phyloP scores from a whole-genome alignment of 2,329 filamentous ascomycete genomes.

The Xylariaceae sp. region DNA sequence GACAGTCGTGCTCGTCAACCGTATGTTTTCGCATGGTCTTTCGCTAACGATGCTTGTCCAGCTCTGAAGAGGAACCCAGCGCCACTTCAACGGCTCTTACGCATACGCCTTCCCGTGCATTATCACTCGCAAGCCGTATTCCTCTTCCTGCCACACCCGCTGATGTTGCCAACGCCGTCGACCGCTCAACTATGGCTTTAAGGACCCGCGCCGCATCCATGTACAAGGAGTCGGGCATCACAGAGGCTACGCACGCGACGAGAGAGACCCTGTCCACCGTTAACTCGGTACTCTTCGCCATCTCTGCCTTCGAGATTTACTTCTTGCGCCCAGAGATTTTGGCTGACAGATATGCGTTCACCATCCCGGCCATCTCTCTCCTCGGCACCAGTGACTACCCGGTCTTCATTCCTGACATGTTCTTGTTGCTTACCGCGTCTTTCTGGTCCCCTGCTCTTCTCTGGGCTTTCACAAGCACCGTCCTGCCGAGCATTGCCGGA shows the following conservation, averaged over 20 bases:
- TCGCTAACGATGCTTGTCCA: conserved; percentile 62
- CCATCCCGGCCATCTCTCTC: conserved; percentile 66
- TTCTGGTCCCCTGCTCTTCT: conserved; percentile 86
- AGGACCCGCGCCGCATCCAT: conserved; percentile 68
- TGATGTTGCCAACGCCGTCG: conserved; percentile 76
- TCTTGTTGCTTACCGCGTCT: conserved; percentile 72
- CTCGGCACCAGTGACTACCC: conserved; percentile 63
- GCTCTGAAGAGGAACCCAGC: conserved; percentile 42
- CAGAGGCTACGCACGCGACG: conserved; percentile 67
- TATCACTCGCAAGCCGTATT: conserved; percentile 64
- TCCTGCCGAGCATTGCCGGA: conserved; percentile 73
- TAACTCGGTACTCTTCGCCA: conserved; percentile 70
- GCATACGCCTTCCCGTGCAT: conserved; percentile 57
- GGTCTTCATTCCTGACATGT: conserved; percentile 79
- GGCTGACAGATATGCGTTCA: conserved; percentile 73
- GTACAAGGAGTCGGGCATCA: conserved; percentile 70
- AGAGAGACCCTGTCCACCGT: conserved; percentile 77
- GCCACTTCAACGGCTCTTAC: conserved; percentile 52
- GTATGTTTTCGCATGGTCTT: background rate
- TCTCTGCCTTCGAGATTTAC: conserved; percentile 72
- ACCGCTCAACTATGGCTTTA: conserved; percentile 70
- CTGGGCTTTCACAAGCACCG: conserved; percentile 75
- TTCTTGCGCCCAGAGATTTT: conserved; percentile 74
- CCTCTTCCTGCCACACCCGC: conserved; percentile 82
- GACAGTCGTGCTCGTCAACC: conserved; percentile 37